Conservation (phyloP, 768 basidiomycete species). For the Pisolithus orientalis region DNA sequence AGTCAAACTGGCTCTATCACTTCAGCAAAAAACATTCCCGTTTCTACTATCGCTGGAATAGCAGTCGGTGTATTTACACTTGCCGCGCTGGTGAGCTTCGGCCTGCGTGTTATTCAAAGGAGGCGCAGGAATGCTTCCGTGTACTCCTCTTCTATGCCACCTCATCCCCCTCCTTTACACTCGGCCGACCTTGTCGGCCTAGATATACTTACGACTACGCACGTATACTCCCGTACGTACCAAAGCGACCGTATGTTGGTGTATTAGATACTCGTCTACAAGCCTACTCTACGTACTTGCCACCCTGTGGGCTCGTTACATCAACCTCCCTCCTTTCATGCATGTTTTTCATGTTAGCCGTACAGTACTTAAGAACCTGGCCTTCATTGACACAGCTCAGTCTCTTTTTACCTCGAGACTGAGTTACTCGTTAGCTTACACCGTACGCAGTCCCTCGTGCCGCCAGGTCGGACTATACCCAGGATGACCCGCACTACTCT, state of each 20-base stretch:
- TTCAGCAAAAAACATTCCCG: constrained; percentile 24
- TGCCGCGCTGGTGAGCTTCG: constrained; percentile 44
- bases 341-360: no score
- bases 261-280: no score
- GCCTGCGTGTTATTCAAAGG: constrained; percentile 41
- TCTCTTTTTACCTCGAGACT: no score
- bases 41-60: constrained; percentile 41
- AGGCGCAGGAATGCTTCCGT: constrained; percentile 16
- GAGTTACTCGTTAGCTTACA: no score
- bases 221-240: constrained; percentile 29
- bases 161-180: constrained; percentile 26
- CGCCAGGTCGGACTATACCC: not conserved
- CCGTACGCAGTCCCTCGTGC: constrained; percentile 7
- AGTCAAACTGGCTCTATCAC: constrained; percentile 15
- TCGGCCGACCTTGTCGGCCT: constrained; percentile 32
- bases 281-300: no score
- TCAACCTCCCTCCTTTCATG: no score
- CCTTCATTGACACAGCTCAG: no score
- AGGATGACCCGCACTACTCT: not conserved
- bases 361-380: no score
- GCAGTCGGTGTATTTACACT: constrained; percentile 51
- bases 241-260: constrained; percentile 12
- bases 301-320: no score
- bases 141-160: constrained; percentile 23
- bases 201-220: constrained; percentile 26